phyloP scores from a whole-genome alignment of 495 filamentous ascomycete species.

The Pseudotulostoma volvatum region DNA sequence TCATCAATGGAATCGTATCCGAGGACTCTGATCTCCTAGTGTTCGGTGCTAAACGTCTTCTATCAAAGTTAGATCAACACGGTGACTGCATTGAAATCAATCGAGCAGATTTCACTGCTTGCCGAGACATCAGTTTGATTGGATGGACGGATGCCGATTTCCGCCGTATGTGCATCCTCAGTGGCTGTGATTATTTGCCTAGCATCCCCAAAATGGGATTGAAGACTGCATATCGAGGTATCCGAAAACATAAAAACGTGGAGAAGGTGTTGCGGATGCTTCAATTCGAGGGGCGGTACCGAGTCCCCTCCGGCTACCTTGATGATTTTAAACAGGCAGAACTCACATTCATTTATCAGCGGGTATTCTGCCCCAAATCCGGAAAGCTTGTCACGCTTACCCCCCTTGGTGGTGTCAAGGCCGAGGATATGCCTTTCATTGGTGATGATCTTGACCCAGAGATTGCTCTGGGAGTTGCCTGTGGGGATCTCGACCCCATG shows the following conservation, averaged over 20 bases:
- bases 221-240: conserved; percentile 79
- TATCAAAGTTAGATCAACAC: conserved; percentile 90
- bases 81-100: conserved; percentile 87
- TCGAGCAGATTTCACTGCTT: conserved; percentile 70
- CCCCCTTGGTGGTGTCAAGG: conserved; percentile 37
- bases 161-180: conserved; percentile 86
- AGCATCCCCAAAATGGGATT: conserved; percentile 74
- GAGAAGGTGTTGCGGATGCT: conserved; percentile 69
- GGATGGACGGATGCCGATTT: conserved; percentile 91
- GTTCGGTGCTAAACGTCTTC: conserved; percentile 74
- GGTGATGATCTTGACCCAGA: conserved; percentile 51
- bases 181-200: conserved; percentile 91
- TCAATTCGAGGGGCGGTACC: conserved; percentile 71
- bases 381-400: conserved; percentile 58
- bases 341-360: conserved; percentile 80
- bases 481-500: conserved; percentile 74
- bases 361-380: conserved; percentile 72
- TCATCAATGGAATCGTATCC: conserved; percentile 75
- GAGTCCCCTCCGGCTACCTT: conserved; percentile 62
- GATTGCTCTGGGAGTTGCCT: conserved; percentile 60
- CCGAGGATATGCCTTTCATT: conserved; percentile 60
- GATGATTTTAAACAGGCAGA: conserved; percentile 70
- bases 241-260: conserved; percentile 75
- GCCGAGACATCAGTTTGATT: conserved; percentile 70
- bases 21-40: conserved; percentile 96